phyloP scores from a whole-genome alignment of 2,329 filamentous ascomycete species.

The Waltergamsia citrina region DNA sequence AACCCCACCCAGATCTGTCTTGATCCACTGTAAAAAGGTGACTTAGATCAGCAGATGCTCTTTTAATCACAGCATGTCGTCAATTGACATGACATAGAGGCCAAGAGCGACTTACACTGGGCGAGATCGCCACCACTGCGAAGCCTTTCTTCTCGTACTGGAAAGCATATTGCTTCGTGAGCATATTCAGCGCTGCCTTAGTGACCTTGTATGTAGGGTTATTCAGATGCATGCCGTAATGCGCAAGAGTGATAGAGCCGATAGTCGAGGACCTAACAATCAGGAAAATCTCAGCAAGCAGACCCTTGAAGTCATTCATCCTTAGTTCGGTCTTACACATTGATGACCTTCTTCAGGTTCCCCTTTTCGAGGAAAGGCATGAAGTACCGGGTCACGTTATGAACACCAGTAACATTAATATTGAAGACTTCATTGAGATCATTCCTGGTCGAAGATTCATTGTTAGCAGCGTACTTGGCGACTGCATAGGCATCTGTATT shows the following conservation, averaged over 20 bases:
- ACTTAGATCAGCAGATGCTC: too few relatives aligned
- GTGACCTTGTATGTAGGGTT: conserved; percentile 33
- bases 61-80: too few relatives aligned
- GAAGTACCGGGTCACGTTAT: conserved; percentile 19
- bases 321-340: conserved; percentile 23
- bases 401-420: conserved; percentile 5
- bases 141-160: conserved; percentile 27
- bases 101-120: conserved; percentile 25
- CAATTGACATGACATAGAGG: too few relatives aligned
- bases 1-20: conserved; percentile 28
- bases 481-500: too few relatives aligned
- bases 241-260: conserved; percentile 25
- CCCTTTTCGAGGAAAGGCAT: conserved; percentile 26
- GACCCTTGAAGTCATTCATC: not conserved
- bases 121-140: conserved; percentile 27
- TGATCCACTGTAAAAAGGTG: conserved; percentile 31
- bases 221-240: conserved; percentile 11
- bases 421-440: conserved; percentile 3
- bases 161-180: conserved; percentile 31
- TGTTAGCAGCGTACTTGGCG: not conserved
- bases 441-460: too few relatives aligned
- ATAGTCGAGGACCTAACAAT: conserved; percentile 16
- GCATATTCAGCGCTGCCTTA: conserved; percentile 36
- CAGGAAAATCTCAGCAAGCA: not conserved
- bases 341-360: conserved; percentile 27